Base-by-base conservation (phyloP, 495 filamentous ascomycete genomes). In the Penicillium cinerascens region DNA sequence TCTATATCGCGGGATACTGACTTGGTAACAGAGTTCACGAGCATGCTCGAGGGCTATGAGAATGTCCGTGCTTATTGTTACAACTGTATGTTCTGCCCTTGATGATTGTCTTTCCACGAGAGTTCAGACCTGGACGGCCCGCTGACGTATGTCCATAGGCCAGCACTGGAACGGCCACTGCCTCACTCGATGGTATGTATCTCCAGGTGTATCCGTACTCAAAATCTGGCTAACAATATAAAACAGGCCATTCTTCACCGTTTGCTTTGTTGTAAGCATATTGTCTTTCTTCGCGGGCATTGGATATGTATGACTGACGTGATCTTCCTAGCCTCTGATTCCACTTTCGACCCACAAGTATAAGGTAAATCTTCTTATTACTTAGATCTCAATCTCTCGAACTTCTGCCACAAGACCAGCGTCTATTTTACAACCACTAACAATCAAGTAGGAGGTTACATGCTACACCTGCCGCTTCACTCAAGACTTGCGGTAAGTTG, bases 381-480 rank as follows among this genome's bases (percentile, higher is more conserved):
- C n/a, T 6, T 6, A 16, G n/a, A 39, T 11, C 3, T 13, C 37
- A 1, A 9, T 17, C n/a, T 39, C 10, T 39, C n/a, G n/a, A n/a
- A 18, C 4, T 16, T 39, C 37, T 33, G 29, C 29, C 0, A 11
- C 11, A 13, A 13, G 9, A 4, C 9, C 45, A 33, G 8, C 21
- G 7, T 10, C 5, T 47, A 18, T 38, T 33, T 21, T 27, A 27
- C 11, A 11, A 33, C 22, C 29, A 42, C 57, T 68, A 60, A 75
- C 3, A 25, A 41, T 26, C 23, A 38, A 49, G 29, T 47, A 79
- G 70, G 78, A 82, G 63, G 77, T 80, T 27, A 68, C 66, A 18
- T 82, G 78, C 58, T 66, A 73, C 54, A 79, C 76, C 48, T 82
- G 78, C 55, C 73, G 73, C 46, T 79, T 75, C 58, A 77, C 68